Base-by-base conservation (phyloP, 1,284 basidiomycete genomes). In the Trichosporon sp. region DNA sequence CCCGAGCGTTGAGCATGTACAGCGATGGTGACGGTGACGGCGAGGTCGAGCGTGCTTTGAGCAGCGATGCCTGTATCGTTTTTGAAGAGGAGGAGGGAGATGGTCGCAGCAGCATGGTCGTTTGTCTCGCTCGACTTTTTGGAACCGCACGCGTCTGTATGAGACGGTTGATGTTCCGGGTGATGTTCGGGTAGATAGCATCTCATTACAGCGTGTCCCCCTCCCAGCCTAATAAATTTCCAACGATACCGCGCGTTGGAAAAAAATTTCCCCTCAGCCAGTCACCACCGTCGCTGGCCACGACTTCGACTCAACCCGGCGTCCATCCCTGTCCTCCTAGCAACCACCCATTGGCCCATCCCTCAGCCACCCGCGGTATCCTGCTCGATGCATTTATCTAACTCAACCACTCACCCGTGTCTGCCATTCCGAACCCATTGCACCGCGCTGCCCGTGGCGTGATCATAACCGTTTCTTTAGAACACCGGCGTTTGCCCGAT, bases 231-330 rank as follows among this genome's bases (percentile, higher is more conserved):
- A 32, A 14, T 61, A 61, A 61, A 61, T 61, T 61, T 61, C 56
- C 56, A 61, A 61, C 56, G 4, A 16, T 21, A 11, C 10, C 10
- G 26, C 2, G 3, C 12, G 56, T 61, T 61, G 56, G 56, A 61
- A 61, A 61, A 61, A 61, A 61, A 61, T 61, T 61, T 19, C 56
- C 35, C 19, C 14, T 16, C 51, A 54, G 51, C 51, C 51, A 54
- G 51, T 54, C 19, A 54, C 51, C 51, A 12, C 51, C 3, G 19
- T 6, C 19, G 7, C 2, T 14, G 8, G 0, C 6, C 2, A 4
- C 51, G 10, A 12, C 19, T 26, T 56, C 51, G 51, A 56, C 51
- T 56, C 51, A 21, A 56, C 51, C 21, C 51, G 19, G 19, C 51
- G 10, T 31, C 21, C 19, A 56, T 21, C 51, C 51, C 19, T 56